Evolutionary conservation across 768 basidiomycete species (phyloP).

Genomic region (Austroboletus eburneus): DNA sequence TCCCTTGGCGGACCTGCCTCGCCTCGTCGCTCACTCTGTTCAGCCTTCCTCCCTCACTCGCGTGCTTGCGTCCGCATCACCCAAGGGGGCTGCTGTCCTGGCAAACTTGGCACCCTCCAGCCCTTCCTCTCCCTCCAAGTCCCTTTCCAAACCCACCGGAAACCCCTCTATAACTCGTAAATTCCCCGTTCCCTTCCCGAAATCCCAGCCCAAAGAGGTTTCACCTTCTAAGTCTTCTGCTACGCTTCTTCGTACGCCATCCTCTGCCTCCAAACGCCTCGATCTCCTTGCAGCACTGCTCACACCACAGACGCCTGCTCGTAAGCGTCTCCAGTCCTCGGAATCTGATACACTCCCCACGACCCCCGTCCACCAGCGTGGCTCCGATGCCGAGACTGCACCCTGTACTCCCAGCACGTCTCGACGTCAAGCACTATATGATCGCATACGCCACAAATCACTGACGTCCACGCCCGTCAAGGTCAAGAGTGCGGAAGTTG

Average conservation of each 20-base stretch:
- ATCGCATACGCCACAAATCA: conserved; percentile 73
- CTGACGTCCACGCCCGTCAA: conserved; percentile 66
- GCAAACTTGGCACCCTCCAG: conserved; percentile 31
- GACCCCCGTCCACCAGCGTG: conserved; percentile 65
- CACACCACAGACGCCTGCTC: conserved; percentile 36
- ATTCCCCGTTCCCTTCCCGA: conserved; percentile 43
- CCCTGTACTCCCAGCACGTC: conserved; percentile 71
- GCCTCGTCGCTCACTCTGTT: conserved; percentile 39
- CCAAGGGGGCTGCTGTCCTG: conserved; percentile 44
- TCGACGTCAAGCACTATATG: conserved; percentile 74
- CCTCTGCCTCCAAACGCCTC: conserved; percentile 38
- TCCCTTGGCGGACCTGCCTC: conserved; percentile 64
- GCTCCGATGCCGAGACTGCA: conserved; percentile 48
- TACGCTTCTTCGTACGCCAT: conserved; percentile 64
- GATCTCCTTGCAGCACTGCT: conserved; percentile 35
- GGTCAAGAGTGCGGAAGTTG: conserved; percentile 35
- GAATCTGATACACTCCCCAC: conserved; percentile 43
- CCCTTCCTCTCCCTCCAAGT: conserved; percentile 35
- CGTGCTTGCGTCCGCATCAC: conserved; percentile 68
- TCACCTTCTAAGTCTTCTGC: conserved; percentile 47
- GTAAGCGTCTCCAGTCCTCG: conserved; percentile 43
- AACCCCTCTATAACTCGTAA: conserved; percentile 11
- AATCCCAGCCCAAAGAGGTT: conserved; percentile 29
- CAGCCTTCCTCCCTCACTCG: conserved; percentile 70
- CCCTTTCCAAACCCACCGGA: conserved; percentile 37